Evolutionary conservation across 345 rosid species (phyloP), one percentile per base, ranked within the genome.

Genomic region (Lepidium sativum): DNA sequence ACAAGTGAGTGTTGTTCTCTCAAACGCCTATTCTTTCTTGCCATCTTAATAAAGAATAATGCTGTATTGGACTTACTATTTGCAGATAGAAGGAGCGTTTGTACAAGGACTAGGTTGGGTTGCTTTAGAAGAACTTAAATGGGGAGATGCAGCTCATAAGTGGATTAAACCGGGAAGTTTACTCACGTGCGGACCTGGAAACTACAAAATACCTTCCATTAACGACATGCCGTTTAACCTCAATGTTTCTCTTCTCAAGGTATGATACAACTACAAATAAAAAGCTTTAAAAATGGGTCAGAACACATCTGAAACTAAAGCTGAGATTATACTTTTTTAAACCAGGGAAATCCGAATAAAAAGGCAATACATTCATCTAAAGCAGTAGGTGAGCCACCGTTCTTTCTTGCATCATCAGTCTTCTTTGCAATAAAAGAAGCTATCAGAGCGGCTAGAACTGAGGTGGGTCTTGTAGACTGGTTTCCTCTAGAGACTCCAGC

Each of bases 351-450:
- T 80, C 97, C 91, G 13, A 94, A 94, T 45, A 77, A 41, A 23
- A 90, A 78, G 78, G 97, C 91, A 20, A 79, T 94, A 64, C 96
- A 94, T 72, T 94, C 97, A 71, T 90, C 96, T 1, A 90, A 94
- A 73, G 99, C 99, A 9, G 97, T 86, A 0, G 99, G 95, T 1
- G 99, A 94, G 79, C 99, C 97, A 59, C 99, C 97, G 18, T 88
- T 94, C 78, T 94, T 88, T 73, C 84, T 94, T 42, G 97, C 96
- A 52, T 84, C 99, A 23, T 68, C 91, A 0, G 95, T 83, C 27
- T 68, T 73, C 72, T 94, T 94, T 8, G 99, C 97, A 35, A 90
- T 90, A 18, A 70, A 70, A 73, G 97, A 88, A 33, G 97, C 99
- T 0, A 84, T 94, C 6, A 50, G 20, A 50, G 92, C 92, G 20